These are phyloP conservation scores for Glutinoglossum americanum DNA, from an alignment of 495 filamentous ascomycete species.

Conservation along the genomic window DNA sequence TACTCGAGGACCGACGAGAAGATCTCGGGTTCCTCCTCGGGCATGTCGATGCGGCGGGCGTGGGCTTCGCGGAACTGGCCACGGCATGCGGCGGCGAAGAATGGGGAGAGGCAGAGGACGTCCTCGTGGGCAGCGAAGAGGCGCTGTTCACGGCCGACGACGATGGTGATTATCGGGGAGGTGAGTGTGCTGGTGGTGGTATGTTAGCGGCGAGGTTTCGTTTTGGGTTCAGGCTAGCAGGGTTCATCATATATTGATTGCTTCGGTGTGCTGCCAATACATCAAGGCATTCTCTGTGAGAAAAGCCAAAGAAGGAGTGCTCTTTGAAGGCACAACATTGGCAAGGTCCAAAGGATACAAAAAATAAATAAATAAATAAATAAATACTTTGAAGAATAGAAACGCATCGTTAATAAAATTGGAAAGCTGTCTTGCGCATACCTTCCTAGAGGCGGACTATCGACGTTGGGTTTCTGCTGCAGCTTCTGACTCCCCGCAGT, in stretches of 20 bases:
- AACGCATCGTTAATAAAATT: no score
- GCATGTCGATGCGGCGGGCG: slow-evolving; percentile 24
- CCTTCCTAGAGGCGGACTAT: background rate
- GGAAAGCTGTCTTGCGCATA: background rate
- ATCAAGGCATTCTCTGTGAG: no score
- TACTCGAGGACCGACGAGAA: slow-evolving; percentile 48
- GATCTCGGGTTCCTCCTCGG: slow-evolving; percentile 43
- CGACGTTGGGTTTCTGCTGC: background rate
- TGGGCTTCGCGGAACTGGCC: slow-evolving; percentile 34
- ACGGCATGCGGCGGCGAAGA: slow-evolving; percentile 30
- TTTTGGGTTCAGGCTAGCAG: no score
- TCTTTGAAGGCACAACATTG: no score
- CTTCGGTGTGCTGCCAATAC: no score
- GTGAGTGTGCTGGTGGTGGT: slow-evolving; percentile 43
- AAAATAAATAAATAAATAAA: no score
- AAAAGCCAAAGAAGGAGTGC: no score
- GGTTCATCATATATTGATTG: no score
- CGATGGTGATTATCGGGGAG: slow-evolving; percentile 64
- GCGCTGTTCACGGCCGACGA: slow-evolving; percentile 58
- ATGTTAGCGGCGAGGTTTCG: no score
- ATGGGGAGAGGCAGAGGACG: slow-evolving; percentile 35
- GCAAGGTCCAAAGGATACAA: no score
- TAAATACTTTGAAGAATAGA: no score
- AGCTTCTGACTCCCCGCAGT: background rate
- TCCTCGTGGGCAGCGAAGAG: slow-evolving; percentile 57